phyloP scores from a whole-genome alignment of 306 rosid genomes.

The Arachis stenosperma region DNA sequence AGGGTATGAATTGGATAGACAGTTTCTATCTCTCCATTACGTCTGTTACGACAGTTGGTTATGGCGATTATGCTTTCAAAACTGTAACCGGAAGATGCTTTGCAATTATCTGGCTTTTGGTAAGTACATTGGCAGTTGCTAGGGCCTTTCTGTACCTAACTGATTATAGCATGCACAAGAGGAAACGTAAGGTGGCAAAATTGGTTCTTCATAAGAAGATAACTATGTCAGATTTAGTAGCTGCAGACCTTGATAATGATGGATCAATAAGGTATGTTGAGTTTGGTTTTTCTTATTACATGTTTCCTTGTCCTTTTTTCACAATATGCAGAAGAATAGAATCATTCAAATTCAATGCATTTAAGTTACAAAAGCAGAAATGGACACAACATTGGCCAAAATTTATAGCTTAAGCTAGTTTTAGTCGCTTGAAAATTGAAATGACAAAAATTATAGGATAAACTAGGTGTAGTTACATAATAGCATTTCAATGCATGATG shows the following conservation, averaged over 20 bases:
- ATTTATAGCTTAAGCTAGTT: not conserved
- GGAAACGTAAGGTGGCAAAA: conserved; percentile 58
- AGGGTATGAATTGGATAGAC: conserved; percentile 56
- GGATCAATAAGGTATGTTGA: conserved; percentile 77
- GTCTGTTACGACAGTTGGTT: conserved; percentile 79
- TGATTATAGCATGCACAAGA: conserved; percentile 66
- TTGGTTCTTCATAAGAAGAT: conserved; percentile 76
- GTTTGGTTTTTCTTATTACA: not conserved
- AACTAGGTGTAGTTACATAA: no score
- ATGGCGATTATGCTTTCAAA: conserved; percentile 64
- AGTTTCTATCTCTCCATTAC: conserved; percentile 69
- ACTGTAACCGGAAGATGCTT: conserved; percentile 64
- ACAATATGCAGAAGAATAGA: not conserved
- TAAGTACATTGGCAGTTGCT: conserved; percentile 70
- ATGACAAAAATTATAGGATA: not conserved
- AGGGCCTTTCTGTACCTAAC: conserved; percentile 71
- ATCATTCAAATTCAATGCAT: conserved; percentile 1
- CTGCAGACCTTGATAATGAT: conserved; percentile 77
- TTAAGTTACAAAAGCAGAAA: not conserved
- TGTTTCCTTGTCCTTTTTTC: conserved; percentile 6
- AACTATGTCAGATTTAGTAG: conserved; percentile 58
- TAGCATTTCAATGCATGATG: no score
- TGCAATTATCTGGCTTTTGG: conserved; percentile 67
- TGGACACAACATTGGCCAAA: not conserved
- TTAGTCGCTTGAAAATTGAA: not conserved